Percentiles rank a stretch among this genome's conserved stretches.
Evolutionary conservation across 2,329 filamentous ascomycete genomes (phyloP).

Genomic region (Tolypocladium tropicale): DNA sequence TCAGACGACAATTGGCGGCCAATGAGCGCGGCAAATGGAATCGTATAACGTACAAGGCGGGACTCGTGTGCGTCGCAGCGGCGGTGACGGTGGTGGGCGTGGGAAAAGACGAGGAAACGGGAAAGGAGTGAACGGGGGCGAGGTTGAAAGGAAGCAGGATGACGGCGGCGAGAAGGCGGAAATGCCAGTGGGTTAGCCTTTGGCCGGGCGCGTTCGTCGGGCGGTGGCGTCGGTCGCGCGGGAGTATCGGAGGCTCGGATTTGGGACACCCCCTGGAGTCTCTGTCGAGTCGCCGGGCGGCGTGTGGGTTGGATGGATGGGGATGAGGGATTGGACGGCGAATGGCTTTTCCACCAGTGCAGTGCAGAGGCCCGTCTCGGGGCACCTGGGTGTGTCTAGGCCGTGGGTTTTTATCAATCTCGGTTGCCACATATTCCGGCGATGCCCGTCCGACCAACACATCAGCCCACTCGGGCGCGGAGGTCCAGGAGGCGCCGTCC

Average conservation of each 20-base stretch:
- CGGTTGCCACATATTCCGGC: slow-evolving; percentile 1
- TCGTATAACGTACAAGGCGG: neutral
- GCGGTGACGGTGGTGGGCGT: neutral
- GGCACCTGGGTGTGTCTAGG: neutral
- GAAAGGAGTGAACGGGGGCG: neutral
- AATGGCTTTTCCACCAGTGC: neutral
- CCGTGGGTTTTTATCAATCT: slow-evolving; percentile 1
- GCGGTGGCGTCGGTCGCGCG: slow-evolving; percentile 1
- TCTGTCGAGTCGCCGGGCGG: neutral
- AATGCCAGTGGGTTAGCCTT: neutral
- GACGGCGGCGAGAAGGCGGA: neutral
- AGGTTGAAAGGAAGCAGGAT: neutral
- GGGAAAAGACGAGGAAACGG: too few species aligned
- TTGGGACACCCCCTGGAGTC: neutral
- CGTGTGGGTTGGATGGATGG: neutral
- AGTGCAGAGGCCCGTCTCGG: neutral
- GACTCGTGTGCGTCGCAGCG: neutral
- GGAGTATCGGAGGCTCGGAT: slow-evolving; percentile 7
- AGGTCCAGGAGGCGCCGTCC: too few species aligned
- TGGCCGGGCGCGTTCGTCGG: neutral
- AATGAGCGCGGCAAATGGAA: neutral
- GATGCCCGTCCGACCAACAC: neutral
- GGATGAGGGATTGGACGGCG: neutral
- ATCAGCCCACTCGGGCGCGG: slow-evolving; percentile 8
- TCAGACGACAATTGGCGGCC: neutral